Evolutionary conservation across 2,329 filamentous ascomycete species (phyloP), one percentile per base, ranked within the genome.

Genomic region (Beauveria asiatica): DNA sequence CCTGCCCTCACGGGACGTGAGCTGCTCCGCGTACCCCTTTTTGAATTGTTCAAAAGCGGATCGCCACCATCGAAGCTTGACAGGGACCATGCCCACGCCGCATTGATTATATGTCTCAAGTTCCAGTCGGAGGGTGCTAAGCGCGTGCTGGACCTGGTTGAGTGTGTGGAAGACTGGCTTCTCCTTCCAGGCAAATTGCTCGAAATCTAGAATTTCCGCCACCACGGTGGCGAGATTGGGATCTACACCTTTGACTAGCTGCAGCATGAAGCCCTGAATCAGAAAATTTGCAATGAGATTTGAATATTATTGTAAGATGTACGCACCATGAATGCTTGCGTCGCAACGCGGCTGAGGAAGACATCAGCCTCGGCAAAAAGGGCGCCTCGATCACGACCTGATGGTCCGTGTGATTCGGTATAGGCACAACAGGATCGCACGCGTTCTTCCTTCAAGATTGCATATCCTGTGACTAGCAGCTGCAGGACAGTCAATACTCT

Each of bases 161-260:
- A 58, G 56, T n/a, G 33, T 44, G n/a, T 58, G 56, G n/a, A 58
- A 58, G 17, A 37, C 42, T 41, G 56, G 56, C 37, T 25, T 25
- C 10, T 42, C 56, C 37, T 58, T 30, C 56, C 56, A 58, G 21
- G 46, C 46, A 23, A 51, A 42, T 25, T 33, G 21, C 23, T 58
- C 56, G 17, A 58, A 30, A 10, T 60, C 41, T 13, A 60, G 21
- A 10, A 60, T 60, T 42, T 61, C 54, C 2, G 42, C 46, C 8
- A 45, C 53, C 11, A 61, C 41, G 13, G 21, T 39, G 37, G 52
- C 45, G 27, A 57, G 33, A 19, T 21, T 52, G 27, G 53, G 27
- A 19, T 61, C 59, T 23, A 57, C n/a, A 16, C 52, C 46, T 45
- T 53, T 50, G 16, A 52, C 54, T 19, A 61, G 9, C 59, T 61